Evolutionary conservation across 768 basidiomycete genomes (phyloP).

Genomic region (Suillus decipiens): DNA sequence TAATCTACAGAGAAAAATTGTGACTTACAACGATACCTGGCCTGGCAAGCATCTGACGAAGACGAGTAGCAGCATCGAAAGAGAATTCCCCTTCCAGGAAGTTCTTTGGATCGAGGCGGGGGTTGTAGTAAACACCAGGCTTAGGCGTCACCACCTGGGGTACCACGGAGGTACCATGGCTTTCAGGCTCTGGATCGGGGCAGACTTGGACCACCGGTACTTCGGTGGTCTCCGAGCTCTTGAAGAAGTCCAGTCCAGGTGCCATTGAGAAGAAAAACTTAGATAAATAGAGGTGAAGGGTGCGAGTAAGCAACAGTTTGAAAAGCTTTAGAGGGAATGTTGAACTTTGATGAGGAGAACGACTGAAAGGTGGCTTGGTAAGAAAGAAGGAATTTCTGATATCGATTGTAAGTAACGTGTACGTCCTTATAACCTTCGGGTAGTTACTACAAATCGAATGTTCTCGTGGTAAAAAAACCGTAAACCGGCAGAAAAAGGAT

Average conservation of each 20-base stretch:
- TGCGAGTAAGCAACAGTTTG: constrained; percentile 9
- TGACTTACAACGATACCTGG: constrained; percentile 75
- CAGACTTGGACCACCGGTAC: constrained; percentile 1
- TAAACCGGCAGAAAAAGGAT: constrained; percentile 18
- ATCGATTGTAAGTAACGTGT: neutral
- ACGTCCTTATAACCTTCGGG: constrained; percentile 24
- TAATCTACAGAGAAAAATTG: neutral
- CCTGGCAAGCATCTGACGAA: constrained; percentile 67
- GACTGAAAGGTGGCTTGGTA: neutral
- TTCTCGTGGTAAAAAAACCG: constrained; percentile 13
- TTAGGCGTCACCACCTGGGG: constrained; percentile 18
- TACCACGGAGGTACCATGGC: constrained; percentile 8
- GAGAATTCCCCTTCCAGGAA: constrained; percentile 72
- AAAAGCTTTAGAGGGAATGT: constrained; percentile 25
- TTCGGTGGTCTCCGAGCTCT: constrained; percentile 12
- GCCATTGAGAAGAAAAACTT: constrained; percentile 23
- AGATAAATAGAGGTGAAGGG: constrained; percentile 9
- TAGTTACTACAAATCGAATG: constrained; percentile 15
- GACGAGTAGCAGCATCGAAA: constrained; percentile 65
- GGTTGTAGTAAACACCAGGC: constrained; percentile 54
- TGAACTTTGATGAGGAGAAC: neutral
- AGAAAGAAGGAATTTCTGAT: constrained; percentile 14
- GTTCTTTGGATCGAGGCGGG: constrained; percentile 69
- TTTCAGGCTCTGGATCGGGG: constrained; percentile 13
- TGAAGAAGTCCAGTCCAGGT: constrained; percentile 38